Base-by-base conservation (phyloP, 257 asterid species). In the Capsicum baccatum region DNA sequence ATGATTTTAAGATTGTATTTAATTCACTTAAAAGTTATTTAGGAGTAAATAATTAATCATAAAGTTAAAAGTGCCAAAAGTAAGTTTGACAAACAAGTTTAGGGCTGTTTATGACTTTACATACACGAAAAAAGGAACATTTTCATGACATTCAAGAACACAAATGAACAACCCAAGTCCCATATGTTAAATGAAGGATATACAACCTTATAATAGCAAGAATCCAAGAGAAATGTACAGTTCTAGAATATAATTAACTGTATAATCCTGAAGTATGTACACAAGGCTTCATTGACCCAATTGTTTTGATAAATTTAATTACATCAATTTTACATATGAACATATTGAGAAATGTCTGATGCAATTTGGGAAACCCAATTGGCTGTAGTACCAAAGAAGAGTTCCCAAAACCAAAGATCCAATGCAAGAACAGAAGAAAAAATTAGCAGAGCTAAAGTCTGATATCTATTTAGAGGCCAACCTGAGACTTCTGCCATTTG, bases 351-450 rank as follows among this genome's bases (percentile, higher is more conserved):
- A 52, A 92, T 66, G 80, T 92, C 94, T 2, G 91, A 88, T 79
- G 91, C 94, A 79, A 84, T 85, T 47, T 86, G 58, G 10, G 97
- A 89, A 66, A 90, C 81, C 98, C 97, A 92, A 83, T 91, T 85
- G 7, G 91, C 94, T 3, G 95, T 90, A 7, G 97, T 92, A 52
- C 91, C 98, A 48, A 94, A 92, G 86, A 94, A 93, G 14, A 97
- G 90, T 85, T 95, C 98, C 99, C 98, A 97, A 83, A 95, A 95
- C 94, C 89, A 92, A 85, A 97, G 97, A 89, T 94, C 99, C 88
- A 97, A 66, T 5, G 99, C 99, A 84, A 95, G 94, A 50, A 97
- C 92, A 3, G 98, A 94, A 64, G 98, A 95, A 86, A 97, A 91
- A 78, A 97, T 89, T 78, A 97, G 95, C 90, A 97, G 83, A 10